Percentiles rank a stretch among this genome's conserved stretches.
Conservation (phyloP, 1,139 yeast genomes). For the Pichia norvegensis region DNA sequence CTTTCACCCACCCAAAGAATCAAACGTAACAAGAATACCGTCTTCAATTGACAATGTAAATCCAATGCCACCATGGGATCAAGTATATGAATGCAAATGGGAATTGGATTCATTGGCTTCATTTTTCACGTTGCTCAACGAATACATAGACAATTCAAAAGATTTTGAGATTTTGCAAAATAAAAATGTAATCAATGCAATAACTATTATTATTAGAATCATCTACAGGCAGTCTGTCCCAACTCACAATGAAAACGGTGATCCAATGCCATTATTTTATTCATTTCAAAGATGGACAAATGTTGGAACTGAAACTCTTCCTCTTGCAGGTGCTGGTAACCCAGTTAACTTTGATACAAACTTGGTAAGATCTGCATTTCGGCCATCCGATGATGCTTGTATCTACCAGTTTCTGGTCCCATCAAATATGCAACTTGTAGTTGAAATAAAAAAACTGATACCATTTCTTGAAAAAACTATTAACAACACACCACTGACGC, state of each 20-base stretch:
- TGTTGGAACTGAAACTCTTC: constrained; percentile 73
- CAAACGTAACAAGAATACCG: constrained; percentile 44
- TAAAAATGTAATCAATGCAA: constrained; percentile 53
- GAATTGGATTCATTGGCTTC: constrained; percentile 84
- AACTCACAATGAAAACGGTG: constrained; percentile 54
- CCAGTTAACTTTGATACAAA: constrained; percentile 73
- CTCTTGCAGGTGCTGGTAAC: constrained; percentile 72
- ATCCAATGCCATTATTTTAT: constrained; percentile 44
- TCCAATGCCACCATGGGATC: constrained; percentile 63
- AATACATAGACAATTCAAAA: constrained; percentile 50
- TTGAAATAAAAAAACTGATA: constrained; percentile 38
- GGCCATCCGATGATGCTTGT: constrained; percentile 89
- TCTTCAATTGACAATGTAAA: constrained; percentile 58
- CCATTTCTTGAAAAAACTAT: constrained; percentile 13
- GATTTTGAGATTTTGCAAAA: constrained; percentile 46
- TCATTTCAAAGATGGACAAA: constrained; percentile 67
- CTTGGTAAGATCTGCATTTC: constrained; percentile 71
- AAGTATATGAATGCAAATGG: constrained; percentile 84
- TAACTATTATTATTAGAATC: constrained; percentile 44
- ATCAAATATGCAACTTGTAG: constrained; percentile 71
- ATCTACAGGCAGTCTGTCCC: constrained; percentile 56
- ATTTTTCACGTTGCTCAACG: constrained; percentile 66
- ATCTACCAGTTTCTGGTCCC: constrained; percentile 76
- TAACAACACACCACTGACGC: constrained; percentile 1
- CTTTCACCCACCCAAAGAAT: constrained; percentile 72